A percentile compares a stretch with the other conserved stretches of the same genome.
Conservation (phyloP, 2,329 filamentous ascomycete genomes). For the Calonectria pteridis region DNA sequence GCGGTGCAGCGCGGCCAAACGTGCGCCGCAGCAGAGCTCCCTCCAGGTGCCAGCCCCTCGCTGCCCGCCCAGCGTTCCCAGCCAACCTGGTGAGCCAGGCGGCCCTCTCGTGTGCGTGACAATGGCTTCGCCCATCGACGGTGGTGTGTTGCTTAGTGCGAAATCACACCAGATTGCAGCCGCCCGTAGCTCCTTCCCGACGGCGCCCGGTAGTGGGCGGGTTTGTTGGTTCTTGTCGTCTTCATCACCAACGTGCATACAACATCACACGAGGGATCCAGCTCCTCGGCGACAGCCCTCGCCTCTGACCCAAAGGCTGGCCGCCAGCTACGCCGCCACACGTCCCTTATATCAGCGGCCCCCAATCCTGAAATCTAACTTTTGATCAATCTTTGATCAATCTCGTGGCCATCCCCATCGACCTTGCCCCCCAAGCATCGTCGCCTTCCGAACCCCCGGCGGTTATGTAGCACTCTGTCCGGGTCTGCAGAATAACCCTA, state of each 20-base stretch:
- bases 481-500: not conserved
- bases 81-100: not conserved
- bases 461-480: not conserved
- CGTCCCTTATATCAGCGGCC: slow-evolving; percentile 12
- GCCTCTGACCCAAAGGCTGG: not conserved
- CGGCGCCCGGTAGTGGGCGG: not conserved
- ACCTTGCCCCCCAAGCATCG: not conserved
- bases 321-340: not conserved
- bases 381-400: slow-evolving; percentile 4
- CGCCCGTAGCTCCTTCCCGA: slow-evolving; percentile 10
- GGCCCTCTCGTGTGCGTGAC: not conserved
- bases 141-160: slow-evolving; percentile 15
- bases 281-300: not conserved
- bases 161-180: slow-evolving; percentile 20
- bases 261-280: slow-evolving; percentile 16
- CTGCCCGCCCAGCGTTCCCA: not conserved
- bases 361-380: slow-evolving; percentile 8
- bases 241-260: slow-evolving; percentile 12
- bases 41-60: not conserved
- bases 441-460: not conserved
- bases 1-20: not conserved
- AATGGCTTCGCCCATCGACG: not conserved
- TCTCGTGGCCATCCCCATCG: not conserved
- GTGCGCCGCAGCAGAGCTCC: not conserved
- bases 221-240: not conserved